phyloP scores from a whole-genome alignment of 139 green algal genomes.

The Chlamydomonas sp. region DNA sequence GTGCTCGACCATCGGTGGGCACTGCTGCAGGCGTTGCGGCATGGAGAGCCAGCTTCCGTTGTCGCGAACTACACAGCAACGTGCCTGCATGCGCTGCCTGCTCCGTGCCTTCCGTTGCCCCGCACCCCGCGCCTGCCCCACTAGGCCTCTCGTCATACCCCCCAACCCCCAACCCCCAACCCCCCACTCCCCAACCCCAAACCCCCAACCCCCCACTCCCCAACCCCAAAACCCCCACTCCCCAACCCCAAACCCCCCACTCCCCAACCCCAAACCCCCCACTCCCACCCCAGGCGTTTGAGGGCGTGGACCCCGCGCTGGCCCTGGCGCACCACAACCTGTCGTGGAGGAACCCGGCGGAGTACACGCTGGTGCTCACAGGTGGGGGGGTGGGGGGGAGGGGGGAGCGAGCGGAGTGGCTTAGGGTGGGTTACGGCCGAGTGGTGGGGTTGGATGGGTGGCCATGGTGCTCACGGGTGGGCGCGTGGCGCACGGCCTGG shows the following conservation, averaged over 20 bases:
- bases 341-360: constrained; percentile 75
- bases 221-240: background rate
- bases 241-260: background rate
- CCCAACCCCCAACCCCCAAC: background rate
- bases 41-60: no score
- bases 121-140: no score
- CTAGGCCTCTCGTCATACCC: no score
- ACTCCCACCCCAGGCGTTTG: constrained; percentile 45
- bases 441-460: background rate
- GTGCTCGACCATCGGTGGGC: no score
- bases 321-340: constrained; percentile 71
- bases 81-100: no score
- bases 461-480: background rate
- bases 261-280: background rate
- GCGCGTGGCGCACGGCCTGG: no score
- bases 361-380: constrained; percentile 81
- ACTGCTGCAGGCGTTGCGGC: no score
- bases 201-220: background rate
- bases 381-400: constrained; percentile 34
- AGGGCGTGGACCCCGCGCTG: constrained; percentile 53
- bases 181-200: background rate
- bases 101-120: no score
- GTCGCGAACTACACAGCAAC: no score
- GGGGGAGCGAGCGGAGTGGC: background rate
- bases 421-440: background rate